These are phyloP conservation scores for Phylloboletellus chloephorus DNA, from an alignment of 1,284 basidiomycete species.

Conservation along the genomic window DNA sequence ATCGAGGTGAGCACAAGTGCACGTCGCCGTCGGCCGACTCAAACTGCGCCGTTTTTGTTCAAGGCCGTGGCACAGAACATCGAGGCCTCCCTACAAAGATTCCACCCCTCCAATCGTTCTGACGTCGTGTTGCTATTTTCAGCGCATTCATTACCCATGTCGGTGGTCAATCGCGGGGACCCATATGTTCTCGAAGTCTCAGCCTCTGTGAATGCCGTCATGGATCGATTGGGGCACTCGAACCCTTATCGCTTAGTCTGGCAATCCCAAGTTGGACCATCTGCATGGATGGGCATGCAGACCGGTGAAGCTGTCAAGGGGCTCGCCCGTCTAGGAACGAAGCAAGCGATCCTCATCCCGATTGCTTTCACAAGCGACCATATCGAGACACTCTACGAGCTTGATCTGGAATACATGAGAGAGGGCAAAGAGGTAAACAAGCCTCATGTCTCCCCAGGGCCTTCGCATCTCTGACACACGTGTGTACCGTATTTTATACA, in stretches of 20 bases:
- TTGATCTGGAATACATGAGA: constrained; percentile 90
- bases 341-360: constrained; percentile 86
- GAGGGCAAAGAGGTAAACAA: constrained; percentile 81
- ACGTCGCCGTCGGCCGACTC: neutral
- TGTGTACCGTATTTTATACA: constrained; percentile 33
- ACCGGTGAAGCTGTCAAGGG: constrained; percentile 92
- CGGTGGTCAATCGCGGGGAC: constrained; percentile 96
- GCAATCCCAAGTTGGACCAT: constrained; percentile 98
- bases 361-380: constrained; percentile 99
- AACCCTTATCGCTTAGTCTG: constrained; percentile 92
- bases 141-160: constrained; percentile 96
- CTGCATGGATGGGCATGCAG: constrained; percentile 98
- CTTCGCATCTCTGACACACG: constrained; percentile 1
- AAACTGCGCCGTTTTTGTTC: constrained; percentile 8
- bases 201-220: constrained; percentile 86
- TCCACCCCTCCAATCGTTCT: constrained; percentile 63
- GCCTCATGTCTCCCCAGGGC: neutral
- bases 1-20: constrained; percentile 65
- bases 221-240: constrained; percentile 74
- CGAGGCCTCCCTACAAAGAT: constrained; percentile 77
- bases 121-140: constrained; percentile 90
- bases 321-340: constrained; percentile 82
- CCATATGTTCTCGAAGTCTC: constrained; percentile 96
- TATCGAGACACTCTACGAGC: constrained; percentile 97
- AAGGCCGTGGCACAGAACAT: constrained; percentile 91